These are phyloP conservation scores for Pleurotus pulmonarius DNA, from an alignment of 768 basidiomycete genomes.

Conservation along the genomic window DNA sequence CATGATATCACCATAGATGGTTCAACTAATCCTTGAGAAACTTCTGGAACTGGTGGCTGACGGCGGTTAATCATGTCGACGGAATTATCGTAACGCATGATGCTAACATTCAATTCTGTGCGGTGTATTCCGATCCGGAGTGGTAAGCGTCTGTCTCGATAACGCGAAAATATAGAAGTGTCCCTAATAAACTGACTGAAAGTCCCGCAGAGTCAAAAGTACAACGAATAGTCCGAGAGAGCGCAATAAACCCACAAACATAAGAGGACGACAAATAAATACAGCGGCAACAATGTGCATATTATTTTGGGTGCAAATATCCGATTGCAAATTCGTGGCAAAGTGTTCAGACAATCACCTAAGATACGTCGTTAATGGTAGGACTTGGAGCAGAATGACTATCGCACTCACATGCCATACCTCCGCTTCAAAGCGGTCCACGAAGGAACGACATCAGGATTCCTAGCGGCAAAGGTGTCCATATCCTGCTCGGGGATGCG, in stretches of 20 bases:
- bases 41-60: conserved; percentile 4
- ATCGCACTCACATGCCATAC: conserved; percentile 51
- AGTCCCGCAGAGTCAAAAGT: background rate
- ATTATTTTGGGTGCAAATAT: conserved; percentile 5
- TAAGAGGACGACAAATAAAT: background rate
- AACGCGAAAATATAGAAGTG: background rate
- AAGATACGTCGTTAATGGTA: background rate
- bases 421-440: conserved; percentile 76
- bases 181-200: background rate
- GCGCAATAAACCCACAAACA: background rate
- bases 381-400: background rate
- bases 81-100: background rate
- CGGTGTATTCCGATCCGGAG: conserved; percentile 1
- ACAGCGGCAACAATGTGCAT: background rate
- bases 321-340: background rate
- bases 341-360: conserved; percentile 1
- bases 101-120: background rate
- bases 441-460: conserved; percentile 59
- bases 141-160: background rate
- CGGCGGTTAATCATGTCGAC: conserved; percentile 1
- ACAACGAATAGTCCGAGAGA: background rate
- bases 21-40: background rate
- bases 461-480: conserved; percentile 64
- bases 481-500: conserved; percentile 85
- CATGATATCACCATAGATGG: conserved; percentile 4